Percentiles rank a stretch among this genome's conserved stretches.
phyloP scores from a whole-genome alignment of 805 yeast species.

The Hagleromyces aurorensis region DNA sequence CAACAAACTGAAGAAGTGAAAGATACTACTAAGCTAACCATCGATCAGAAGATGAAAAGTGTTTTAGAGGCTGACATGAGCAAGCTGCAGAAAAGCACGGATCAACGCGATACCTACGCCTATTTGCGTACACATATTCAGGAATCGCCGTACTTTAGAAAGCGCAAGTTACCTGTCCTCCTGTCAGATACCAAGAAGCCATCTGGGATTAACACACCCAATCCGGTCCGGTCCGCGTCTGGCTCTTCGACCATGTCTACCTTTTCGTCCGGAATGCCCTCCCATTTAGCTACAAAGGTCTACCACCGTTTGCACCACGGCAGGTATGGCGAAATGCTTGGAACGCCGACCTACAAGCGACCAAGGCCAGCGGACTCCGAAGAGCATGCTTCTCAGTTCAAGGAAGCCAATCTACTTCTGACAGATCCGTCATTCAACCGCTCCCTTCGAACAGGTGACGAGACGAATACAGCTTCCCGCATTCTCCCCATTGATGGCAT shows the following conservation, averaged over 20 bases:
- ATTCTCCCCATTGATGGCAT: too few species aligned
- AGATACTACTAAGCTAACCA: slow-evolving; percentile 12
- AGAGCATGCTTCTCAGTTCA: too few species aligned
- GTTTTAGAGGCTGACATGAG: slow-evolving; percentile 21
- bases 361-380: too few species aligned
- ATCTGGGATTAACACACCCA: slow-evolving; percentile 25
- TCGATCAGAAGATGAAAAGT: slow-evolving; percentile 24
- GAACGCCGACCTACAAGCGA: slow-evolving; percentile 12
- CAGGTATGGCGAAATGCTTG: too few species aligned
- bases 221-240: slow-evolving; percentile 9
- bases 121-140: slow-evolving; percentile 24
- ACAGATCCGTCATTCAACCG: too few species aligned
- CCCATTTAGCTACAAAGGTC: slow-evolving; percentile 26
- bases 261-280: slow-evolving; percentile 23
- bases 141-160: slow-evolving; percentile 25
- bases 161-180: slow-evolving; percentile 27
- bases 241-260: slow-evolving; percentile 8
- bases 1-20: too few species aligned
- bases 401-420: too few species aligned
- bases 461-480: too few species aligned
- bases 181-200: slow-evolving; percentile 21
- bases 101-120: slow-evolving; percentile 22
- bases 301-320: too few species aligned
- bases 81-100: slow-evolving; percentile 9
- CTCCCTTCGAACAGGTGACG: too few species aligned